Evolutionary conservation across 768 basidiomycete species (phyloP), one percentile per base, ranked within the genome.

Genomic region (Xerocomellus chrysenteron): DNA sequence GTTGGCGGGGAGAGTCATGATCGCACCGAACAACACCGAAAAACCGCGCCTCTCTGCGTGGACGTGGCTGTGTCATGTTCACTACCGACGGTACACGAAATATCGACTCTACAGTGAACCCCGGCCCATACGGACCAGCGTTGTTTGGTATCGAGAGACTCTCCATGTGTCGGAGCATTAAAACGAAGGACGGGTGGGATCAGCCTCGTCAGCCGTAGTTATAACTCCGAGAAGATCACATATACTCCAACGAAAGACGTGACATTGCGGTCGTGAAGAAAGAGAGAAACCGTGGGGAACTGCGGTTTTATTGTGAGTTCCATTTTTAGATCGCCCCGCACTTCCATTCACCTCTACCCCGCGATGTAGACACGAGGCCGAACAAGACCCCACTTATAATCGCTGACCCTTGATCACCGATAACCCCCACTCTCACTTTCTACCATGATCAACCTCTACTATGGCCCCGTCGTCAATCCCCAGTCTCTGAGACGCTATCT

Each of bases 161-260:
- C 47, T 85, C 71, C 59, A 80, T 90, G 50, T 92, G 67, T 83
- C 87, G 90, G 83, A 87, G 84, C 74, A 76, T 89, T 91, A 90
- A 90, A 90, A 88, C 88, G 82, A 84, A 76, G 71, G 80, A 75
- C 81, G 81, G 77, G 87, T 90, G 67, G 81, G 76, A 33, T 65
- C 68, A 64, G 74, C 77, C 81, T 79, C 85, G 82, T 78, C 82
- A 72, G 79, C 78, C 85, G 90, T 89, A 92, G 89, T 91, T 90
- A 91, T 92, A 80, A 80, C 85, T 82, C 87, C 87, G 86, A 82
- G 74, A 53, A 44, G 1, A 24, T 37, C 39, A 42, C 35, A 12
- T 4, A 13, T 5, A 35, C 12, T 13, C 35, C 35, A 28, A 2
- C 21, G 21, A 21, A 21, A 21, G 21, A 21, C 21, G 21, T 21